phyloP scores from a whole-genome alignment of 2,329 filamentous ascomycete genomes.

The Fusarium albidum region DNA sequence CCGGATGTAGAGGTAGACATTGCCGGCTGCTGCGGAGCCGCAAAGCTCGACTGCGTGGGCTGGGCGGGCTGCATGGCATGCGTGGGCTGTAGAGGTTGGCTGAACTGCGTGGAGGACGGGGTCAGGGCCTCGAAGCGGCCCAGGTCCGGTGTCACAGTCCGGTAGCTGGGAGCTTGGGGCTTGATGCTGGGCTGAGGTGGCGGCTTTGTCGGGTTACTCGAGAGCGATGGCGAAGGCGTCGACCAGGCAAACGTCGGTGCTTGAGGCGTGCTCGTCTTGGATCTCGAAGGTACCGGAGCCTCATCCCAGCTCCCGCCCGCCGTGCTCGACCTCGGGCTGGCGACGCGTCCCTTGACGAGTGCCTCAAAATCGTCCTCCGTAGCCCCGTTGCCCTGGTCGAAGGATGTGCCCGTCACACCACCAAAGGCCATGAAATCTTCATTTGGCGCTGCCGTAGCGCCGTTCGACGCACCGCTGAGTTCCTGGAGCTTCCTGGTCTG shows the following conservation, averaged over 20 bases:
- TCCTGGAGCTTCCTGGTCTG: slow-evolving; percentile 90
- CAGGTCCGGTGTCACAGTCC: slow-evolving; percentile 68
- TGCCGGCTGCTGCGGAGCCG: slow-evolving; percentile 26
- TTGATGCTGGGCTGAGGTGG: slow-evolving; percentile 47
- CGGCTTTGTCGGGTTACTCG: slow-evolving; percentile 45
- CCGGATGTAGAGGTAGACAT: slow-evolving; percentile 32
- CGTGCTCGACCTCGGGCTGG: slow-evolving; percentile 50
- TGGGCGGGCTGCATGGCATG: slow-evolving; percentile 41
- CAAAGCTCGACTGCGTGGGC: slow-evolving; percentile 26
- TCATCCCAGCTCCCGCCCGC: slow-evolving; percentile 60
- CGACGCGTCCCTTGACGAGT: slow-evolving; percentile 77
- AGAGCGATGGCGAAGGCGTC: slow-evolving; percentile 60
- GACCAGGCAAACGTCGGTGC: slow-evolving; percentile 70
- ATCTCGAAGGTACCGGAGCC: slow-evolving; percentile 44
- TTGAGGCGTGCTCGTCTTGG: slow-evolving; percentile 49
- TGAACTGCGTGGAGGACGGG: slow-evolving; percentile 69
- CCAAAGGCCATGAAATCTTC: slow-evolving; percentile 78
- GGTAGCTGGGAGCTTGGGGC: slow-evolving; percentile 53
- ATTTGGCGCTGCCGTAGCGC: slow-evolving; percentile 56
- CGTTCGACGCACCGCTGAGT: slow-evolving; percentile 68
- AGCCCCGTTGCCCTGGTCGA: slow-evolving; percentile 60
- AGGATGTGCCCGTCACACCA: slow-evolving; percentile 68
- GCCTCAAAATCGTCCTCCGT: slow-evolving; percentile 83
- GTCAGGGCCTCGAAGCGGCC: slow-evolving; percentile 62
- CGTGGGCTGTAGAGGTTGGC: slow-evolving; percentile 64